Evolutionary conservation across 106 monocot species (phyloP).

Genomic region (Dendrobium chrysotoxum): DNA sequence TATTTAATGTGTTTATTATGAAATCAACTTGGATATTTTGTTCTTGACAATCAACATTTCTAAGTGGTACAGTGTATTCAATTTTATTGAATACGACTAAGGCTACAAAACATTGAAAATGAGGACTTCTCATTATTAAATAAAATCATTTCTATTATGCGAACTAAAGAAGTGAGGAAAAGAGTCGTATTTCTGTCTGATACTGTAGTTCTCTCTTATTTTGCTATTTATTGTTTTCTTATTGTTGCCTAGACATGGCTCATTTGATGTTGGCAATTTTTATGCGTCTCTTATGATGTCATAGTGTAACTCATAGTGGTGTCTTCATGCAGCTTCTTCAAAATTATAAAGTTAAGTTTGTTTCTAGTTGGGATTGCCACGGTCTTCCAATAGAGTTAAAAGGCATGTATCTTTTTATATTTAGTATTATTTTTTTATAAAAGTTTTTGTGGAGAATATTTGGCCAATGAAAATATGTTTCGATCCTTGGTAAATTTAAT

Average conservation of each 20-base stretch:
- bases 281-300: neutral
- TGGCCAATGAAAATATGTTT: neutral
- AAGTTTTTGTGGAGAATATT: neutral
- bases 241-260: neutral
- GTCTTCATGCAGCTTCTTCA: slow-evolving; percentile 74
- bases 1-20: neutral
- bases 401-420: slow-evolving; percentile 42
- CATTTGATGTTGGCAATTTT: neutral
- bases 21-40: neutral
- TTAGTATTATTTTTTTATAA: neutral
- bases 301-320: neutral
- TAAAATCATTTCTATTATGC: too few relatives aligned
- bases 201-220: neutral
- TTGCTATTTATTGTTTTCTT: neutral
- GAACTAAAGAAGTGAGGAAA: too few relatives aligned
- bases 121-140: too few relatives aligned
- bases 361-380: slow-evolving; percentile 98
- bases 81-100: neutral
- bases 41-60: neutral
- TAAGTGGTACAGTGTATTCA: neutral
- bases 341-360: slow-evolving; percentile 71
- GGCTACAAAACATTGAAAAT: too few relatives aligned
- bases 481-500: neutral
- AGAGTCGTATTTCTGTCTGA: neutral
- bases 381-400: slow-evolving; percentile 95